Percentiles rank a stretch among this genome's conserved stretches.
These are phyloP conservation scores for Pythium periplocum DNA, from an alignment of 352 stramenopile species.

Conservation along the genomic window DNA sequence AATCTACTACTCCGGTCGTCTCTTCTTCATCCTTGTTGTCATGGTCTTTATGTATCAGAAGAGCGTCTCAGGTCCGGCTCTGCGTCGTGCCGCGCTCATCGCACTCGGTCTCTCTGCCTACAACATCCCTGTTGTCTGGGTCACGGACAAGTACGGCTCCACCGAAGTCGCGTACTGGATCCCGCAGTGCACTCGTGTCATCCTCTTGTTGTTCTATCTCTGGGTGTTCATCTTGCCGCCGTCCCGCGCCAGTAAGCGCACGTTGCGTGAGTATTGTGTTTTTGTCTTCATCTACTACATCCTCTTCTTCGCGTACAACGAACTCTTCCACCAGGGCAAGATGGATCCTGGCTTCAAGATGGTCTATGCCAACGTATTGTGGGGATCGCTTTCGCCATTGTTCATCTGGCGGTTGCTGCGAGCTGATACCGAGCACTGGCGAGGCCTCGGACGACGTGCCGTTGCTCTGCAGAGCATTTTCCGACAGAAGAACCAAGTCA, in stretches of 20 bases:
- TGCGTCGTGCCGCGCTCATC: not conserved
- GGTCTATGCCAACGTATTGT: not conserved
- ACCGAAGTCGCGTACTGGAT: not conserved
- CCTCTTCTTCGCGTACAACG: not conserved
- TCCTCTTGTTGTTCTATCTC: not conserved
- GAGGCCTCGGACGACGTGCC: not conserved
- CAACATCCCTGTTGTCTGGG: not conserved
- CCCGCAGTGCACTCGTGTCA: not conserved
- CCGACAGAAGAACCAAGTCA: constrained; percentile 8
- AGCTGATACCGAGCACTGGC: not conserved
- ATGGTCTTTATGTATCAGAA: not conserved
- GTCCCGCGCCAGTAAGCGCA: not conserved
- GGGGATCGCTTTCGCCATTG: not conserved
- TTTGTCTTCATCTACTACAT: not conserved
- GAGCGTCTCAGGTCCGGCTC: not conserved
- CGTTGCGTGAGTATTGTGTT: not conserved
- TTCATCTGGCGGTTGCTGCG: not conserved
- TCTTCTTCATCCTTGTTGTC: not conserved
- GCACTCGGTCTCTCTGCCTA: not conserved
- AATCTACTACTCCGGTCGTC: not conserved
- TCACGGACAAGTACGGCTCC: not conserved
- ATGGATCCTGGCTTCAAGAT: not conserved
- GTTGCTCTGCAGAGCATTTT: not conserved
- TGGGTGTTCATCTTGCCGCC: not conserved
- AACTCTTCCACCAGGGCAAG: not conserved